Base-by-base conservation (phyloP, 495 filamentous ascomycete genomes). In the Talaromyces liani region DNA sequence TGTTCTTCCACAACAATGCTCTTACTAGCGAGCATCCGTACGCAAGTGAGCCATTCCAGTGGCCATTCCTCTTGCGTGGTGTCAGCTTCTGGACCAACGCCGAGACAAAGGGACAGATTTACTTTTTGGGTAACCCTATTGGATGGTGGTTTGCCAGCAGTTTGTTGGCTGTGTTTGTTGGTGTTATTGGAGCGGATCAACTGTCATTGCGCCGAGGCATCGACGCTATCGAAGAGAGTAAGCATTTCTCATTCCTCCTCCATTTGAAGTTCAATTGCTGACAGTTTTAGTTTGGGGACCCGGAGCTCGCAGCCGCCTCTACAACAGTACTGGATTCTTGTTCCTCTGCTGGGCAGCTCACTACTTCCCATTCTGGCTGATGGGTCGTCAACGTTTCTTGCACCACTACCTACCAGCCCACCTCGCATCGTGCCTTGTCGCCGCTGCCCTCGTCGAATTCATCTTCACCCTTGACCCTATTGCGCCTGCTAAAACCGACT, bases 71-170 rank as follows among this genome's bases (percentile, higher is more conserved):
- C 65, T 80, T 98, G 41, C 87, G 95, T 12, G 94, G 94, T 69
- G 95, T 98, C 64, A 96, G 92, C 73, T 98, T 98, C 87, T 98
- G 94, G 94, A 98, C 94, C 9, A 89, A 98, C 73, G 94, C 93
- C 73, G 92, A 96, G 54, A 97, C 93, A 9, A 86, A 90, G 31
- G 89, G 94, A 76, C 94, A 98, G 77, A 98, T 98, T 69, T 98
- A 98, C 78, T 98, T 98, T 83, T 77, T 98, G 34, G 94, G 94
- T 49, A 98, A 98, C 78, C 94, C 95, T 5, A 77, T 98, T 61
- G 94, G 95, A 49, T 98, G 94, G 94, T 98, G 94, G 94, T 83
- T 98, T 65, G 87, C 92, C 25, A 94, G 91, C 72, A 90, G 89
- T 78, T 76, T 98, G 25, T 78, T 98, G 57, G 95, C 94, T 29